Evolutionary conservation across 208 protist genomes (phyloP).

Genomic region (Leishmania arabica): DNA sequence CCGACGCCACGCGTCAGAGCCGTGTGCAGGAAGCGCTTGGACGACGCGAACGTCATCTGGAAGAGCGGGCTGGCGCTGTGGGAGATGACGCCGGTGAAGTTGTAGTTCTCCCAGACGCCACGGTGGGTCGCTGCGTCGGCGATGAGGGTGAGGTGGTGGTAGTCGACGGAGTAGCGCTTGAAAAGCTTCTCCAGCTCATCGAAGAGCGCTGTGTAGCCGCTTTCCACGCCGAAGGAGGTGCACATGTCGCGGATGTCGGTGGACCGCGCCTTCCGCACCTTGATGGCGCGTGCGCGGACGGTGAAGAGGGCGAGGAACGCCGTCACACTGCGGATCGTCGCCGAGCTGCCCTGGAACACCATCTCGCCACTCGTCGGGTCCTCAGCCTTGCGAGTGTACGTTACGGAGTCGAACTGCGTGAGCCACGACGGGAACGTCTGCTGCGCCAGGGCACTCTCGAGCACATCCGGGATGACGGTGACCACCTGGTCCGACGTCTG

Average conservation of each 20-base stretch:
- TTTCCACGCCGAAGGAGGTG: slow-evolving; percentile 80
- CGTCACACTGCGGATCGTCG: slow-evolving; percentile 71
- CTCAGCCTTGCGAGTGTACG: slow-evolving; percentile 75
- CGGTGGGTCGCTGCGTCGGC: slow-evolving; percentile 89
- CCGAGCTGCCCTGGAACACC: slow-evolving; percentile 79
- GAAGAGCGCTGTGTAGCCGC: slow-evolving; percentile 73
- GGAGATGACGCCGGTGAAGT: slow-evolving; percentile 88
- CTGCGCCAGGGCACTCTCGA: slow-evolving; percentile 60
- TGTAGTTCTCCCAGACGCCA: slow-evolving; percentile 89
- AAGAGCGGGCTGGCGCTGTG: slow-evolving; percentile 88
- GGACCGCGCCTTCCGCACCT: slow-evolving; percentile 68
- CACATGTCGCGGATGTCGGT: slow-evolving; percentile 90
- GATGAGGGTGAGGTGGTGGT: slow-evolving; percentile 88
- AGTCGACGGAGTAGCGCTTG: slow-evolving; percentile 86
- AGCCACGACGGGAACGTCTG: slow-evolving; percentile 76
- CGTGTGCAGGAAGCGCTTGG: slow-evolving; percentile 84
- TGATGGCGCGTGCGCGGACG: slow-evolving; percentile 58
- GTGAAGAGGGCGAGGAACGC: slow-evolving; percentile 84
- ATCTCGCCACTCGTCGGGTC: slow-evolving; percentile 77
- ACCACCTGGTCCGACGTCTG: slow-evolving; percentile 50
- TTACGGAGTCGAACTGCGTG: slow-evolving; percentile 79
- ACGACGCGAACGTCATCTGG: slow-evolving; percentile 93
- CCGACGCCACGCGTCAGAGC: slow-evolving; percentile 75
- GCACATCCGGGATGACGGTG: slow-evolving; percentile 80
- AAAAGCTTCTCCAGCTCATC: slow-evolving; percentile 91